These are phyloP conservation scores for Saccharum spontaneum DNA, from an alignment of 176 grass and related monocot genomes.

Conservation along the genomic window DNA sequence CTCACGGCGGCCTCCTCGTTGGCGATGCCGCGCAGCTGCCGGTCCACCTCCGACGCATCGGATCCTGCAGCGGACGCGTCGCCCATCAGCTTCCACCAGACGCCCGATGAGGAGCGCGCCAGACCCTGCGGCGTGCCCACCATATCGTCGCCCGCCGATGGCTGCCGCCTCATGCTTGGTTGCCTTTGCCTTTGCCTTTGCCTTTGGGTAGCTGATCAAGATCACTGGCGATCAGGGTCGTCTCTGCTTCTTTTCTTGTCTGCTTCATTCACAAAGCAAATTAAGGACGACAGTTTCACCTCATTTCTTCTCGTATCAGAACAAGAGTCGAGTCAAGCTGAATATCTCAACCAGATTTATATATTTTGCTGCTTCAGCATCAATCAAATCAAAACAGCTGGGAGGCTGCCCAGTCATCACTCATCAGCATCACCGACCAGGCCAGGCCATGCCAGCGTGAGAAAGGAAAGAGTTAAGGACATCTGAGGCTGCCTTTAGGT, in stretches of 20 bases:
- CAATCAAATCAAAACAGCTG: too few species aligned
- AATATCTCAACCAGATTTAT: background rate
- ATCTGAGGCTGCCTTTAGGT: too few species aligned
- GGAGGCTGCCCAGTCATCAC: too few species aligned
- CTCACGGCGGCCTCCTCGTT: constrained; percentile 38
- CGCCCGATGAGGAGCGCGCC: constrained; percentile 33
- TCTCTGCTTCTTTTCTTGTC: too few species aligned
- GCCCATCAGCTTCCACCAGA: constrained; percentile 49
- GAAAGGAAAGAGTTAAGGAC: background rate
- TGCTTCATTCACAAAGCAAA: too few species aligned
- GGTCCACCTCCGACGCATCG: constrained; percentile 7
- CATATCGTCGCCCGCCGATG: background rate
- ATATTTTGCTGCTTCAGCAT: background rate
- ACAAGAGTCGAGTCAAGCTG: too few species aligned
- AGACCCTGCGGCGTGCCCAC: background rate
- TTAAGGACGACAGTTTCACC: too few species aligned
- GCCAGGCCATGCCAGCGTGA: background rate
- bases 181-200: too few species aligned
- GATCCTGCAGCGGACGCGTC: background rate
- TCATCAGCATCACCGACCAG: too few species aligned
- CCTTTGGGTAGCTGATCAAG: too few species aligned
- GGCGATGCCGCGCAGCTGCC: constrained; percentile 38
- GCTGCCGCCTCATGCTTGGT: background rate
- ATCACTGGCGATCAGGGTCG: too few species aligned
- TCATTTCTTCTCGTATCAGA: too few species aligned